Base-by-base conservation (phyloP, 192 early-diverging fungal genomes). In the Coemansia asiatica region DNA sequence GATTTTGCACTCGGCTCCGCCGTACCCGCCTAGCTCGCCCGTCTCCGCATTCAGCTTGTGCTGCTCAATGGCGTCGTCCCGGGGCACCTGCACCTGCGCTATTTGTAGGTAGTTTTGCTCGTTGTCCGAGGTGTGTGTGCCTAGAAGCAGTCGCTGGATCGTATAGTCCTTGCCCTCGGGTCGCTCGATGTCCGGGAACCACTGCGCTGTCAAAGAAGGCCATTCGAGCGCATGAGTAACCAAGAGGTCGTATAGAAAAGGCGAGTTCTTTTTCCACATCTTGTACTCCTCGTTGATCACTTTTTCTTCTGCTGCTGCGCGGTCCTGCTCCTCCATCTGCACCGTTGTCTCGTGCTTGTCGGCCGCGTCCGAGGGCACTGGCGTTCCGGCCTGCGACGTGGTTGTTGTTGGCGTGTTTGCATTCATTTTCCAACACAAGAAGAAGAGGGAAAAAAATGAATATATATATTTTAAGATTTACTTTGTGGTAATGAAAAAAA, bases 221-320 rank as follows among this genome's bases (percentile, higher is more conserved):
- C 97, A 99, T 75, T 97, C 94, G 16, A 99, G 83, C n/a, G 97
- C 95, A 69, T 99, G 97, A 15, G 97, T 96, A 22, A 99, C 88
- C 13, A 99, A 90, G 35, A 94, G 87, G 82, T 99, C 97, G 76
- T 99, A 99, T 22, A 99, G 88, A 69, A 99, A 99, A 33, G 97
- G 97, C 15, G 91, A 92, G 84, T 99, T 99, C 85, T 99, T 99
- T 75, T 99, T 99, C 97, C 97, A 99, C 60, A 94, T 93, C 83
- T 98, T 98, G 83, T 98, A 96, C 70, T 97, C 95, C 80, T 95
- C 94, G 70, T 95, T 95, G 58, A 95, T 92, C 26, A 94, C 76
- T 69, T 94, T 96, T 67, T 95, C 95, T 64, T 90, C 82, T 21
- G 74, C 74, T 1, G 74, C 76, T 25, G 70, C 79, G 47, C 60